Evolutionary conservation across 176 grass and related monocot genomes (phyloP).

Genomic region (Leersia perrieri): DNA sequence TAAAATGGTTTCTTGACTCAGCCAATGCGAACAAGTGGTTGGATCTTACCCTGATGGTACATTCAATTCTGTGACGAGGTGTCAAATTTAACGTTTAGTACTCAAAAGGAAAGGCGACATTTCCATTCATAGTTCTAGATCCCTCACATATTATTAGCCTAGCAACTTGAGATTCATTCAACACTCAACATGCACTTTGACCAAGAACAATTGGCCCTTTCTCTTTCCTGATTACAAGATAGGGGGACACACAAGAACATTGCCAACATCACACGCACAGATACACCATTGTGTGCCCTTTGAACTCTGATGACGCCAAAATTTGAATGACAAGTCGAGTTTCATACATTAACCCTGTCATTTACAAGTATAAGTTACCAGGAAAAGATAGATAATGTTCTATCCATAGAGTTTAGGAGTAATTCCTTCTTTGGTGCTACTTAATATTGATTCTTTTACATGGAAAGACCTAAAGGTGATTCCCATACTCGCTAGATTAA

Average conservation of each 20-base stretch:
- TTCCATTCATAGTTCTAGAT: neutral
- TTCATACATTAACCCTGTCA: neutral
- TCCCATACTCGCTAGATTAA: neutral
- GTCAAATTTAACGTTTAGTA: neutral
- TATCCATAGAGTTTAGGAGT: neutral
- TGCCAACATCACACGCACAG: neutral
- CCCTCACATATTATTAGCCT: neutral
- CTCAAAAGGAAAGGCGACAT: neutral
- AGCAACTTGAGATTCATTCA: neutral
- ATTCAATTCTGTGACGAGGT: neutral
- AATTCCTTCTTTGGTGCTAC: neutral
- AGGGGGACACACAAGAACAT: neutral
- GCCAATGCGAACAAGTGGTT: conserved; percentile 1
- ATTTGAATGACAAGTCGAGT: neutral
- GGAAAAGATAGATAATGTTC: neutral
- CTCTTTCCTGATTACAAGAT: neutral
- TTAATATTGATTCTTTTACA: conserved; percentile 7
- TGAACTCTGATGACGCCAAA: neutral
- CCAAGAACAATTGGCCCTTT: neutral
- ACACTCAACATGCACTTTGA: neutral
- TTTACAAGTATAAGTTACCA: neutral
- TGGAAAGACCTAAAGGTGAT: neutral
- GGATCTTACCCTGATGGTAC: neutral
- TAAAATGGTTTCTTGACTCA: conserved; percentile 23
- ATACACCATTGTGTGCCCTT: neutral